A percentile compares a stretch with the other conserved stretches of the same genome.
Evolutionary conservation across 768 basidiomycete species (phyloP).

Genomic region (Kwoniella dendrophila): DNA sequence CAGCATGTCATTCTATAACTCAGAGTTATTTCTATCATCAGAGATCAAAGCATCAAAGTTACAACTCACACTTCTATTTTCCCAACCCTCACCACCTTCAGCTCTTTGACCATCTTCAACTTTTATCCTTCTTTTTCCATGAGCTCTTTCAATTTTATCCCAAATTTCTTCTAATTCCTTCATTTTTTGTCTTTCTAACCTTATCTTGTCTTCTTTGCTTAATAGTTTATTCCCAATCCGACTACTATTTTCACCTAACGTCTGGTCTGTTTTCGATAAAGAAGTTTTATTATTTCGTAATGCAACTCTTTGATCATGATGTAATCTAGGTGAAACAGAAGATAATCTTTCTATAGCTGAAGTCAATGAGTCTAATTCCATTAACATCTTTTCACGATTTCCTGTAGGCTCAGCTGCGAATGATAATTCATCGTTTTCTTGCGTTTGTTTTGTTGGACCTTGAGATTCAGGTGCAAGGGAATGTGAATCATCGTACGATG

Average conservation of each 20-base stretch:
- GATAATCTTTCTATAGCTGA: conserved; percentile 89
- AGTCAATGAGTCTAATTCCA: conserved; percentile 82
- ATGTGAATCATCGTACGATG: conserved; percentile 4
- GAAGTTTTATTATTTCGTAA: conserved; percentile 59
- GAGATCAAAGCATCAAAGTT: neutral
- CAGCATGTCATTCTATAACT: too few species aligned
- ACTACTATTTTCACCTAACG: neutral
- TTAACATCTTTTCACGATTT: conserved; percentile 68
- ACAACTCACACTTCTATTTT: conserved; percentile 24
- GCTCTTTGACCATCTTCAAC: conserved; percentile 32
- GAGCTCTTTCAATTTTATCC: conserved; percentile 54
- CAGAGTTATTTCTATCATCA: too few species aligned
- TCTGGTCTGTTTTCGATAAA: conserved; percentile 3
- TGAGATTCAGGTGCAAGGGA: neutral
- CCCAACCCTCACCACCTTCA: conserved; percentile 28
- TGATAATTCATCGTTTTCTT: too few species aligned
- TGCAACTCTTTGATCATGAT: conserved; percentile 92
- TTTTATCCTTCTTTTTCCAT: conserved; percentile 38
- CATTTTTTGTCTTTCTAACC: conserved; percentile 57
- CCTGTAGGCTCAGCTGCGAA: neutral
- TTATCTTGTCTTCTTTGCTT: conserved; percentile 57
- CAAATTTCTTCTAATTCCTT: conserved; percentile 52
- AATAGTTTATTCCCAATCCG: neutral
- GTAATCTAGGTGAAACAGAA: conserved; percentile 79
- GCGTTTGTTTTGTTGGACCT: neutral